phyloP scores from a whole-genome alignment of 176 grass and related monocot species.

The Thinopyrum elongatum region DNA sequence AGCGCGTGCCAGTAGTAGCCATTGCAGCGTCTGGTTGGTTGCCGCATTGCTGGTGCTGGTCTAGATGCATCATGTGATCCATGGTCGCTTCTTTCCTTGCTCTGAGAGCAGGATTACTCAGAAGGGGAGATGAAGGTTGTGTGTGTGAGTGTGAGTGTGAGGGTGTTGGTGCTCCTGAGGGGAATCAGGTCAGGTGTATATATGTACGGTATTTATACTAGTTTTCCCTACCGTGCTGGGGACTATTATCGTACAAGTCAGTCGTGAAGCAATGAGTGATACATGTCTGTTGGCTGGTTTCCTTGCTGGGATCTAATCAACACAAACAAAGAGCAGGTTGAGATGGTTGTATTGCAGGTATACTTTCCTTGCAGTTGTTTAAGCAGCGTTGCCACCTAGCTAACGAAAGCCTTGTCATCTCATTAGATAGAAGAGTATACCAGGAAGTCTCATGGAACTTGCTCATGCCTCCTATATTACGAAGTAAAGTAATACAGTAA shows the following conservation, averaged over 20 bases:
- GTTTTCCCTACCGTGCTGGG: no score
- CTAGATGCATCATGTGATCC: no score
- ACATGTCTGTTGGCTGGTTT: slow-evolving; percentile 6
- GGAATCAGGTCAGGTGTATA: neutral
- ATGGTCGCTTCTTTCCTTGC: no score
- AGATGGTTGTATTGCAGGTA: neutral
- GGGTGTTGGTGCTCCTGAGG: neutral
- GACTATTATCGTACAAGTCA: neutral
- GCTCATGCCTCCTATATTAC: neutral
- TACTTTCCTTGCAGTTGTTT: slow-evolving; percentile 6
- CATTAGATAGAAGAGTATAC: neutral
- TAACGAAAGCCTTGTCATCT: neutral
- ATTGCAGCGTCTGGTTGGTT: no score
- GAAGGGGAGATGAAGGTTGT: no score
- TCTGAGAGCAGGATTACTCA: no score
- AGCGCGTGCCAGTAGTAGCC: no score
- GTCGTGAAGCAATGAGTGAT: neutral
- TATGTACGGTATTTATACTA: slow-evolving; percentile 11
- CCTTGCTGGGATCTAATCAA: neutral
- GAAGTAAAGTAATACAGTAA: neutral
- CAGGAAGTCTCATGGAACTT: slow-evolving; percentile 22
- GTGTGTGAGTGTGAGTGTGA: no score
- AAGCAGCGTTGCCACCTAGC: neutral
- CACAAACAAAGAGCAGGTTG: neutral
- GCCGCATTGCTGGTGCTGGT: no score